A percentile compares a stretch with the other conserved stretches of the same genome.
Conservation (phyloP, 1,284 basidiomycete species). For the Cryptococcus neoformans region DNA sequence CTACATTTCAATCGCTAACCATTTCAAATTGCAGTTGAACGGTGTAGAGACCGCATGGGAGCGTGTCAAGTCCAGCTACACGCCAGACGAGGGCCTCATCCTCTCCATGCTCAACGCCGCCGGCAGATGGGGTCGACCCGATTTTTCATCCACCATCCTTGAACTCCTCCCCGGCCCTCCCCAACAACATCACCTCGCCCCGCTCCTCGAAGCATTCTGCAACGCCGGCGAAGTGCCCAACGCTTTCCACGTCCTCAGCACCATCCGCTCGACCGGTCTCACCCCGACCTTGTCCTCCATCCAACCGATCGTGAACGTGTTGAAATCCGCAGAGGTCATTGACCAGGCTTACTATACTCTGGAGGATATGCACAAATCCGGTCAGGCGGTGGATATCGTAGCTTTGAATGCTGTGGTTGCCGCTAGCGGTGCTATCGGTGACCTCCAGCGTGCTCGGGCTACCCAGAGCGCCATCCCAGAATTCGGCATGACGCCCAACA, state of each 20-base stretch:
- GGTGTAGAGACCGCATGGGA: conserved; percentile 66
- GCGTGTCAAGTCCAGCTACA: conserved; percentile 57
- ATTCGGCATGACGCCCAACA: conserved; percentile 58
- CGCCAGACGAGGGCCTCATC: conserved; percentile 71
- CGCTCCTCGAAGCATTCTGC: conserved; percentile 46
- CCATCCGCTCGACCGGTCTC: conserved; percentile 33
- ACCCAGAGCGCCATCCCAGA: conserved; percentile 64
- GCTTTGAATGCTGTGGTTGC: conserved; percentile 65
- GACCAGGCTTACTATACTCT: conserved; percentile 66
- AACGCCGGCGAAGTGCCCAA: conserved; percentile 38
- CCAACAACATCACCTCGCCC: conserved; percentile 55
- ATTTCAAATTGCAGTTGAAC: conserved; percentile 54
- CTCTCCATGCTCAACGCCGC: conserved; percentile 67
- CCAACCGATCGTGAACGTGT: conserved; percentile 53
- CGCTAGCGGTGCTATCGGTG: conserved; percentile 61
- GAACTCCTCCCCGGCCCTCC: conserved; percentile 54
- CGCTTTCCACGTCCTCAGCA: conserved; percentile 35
- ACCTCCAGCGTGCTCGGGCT: conserved; percentile 72
- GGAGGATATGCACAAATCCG: conserved; percentile 59
- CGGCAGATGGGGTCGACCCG: conserved; percentile 64
- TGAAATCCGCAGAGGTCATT: conserved; percentile 57
- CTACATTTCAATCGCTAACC: not conserved
- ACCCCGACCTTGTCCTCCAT: conserved; percentile 30
- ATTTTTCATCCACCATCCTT: conserved; percentile 65
- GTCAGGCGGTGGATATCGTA: conserved; percentile 57